A percentile compares a stretch with the other conserved stretches of the same genome.
These are phyloP conservation scores for Cutaneotrichosporon daszewskae DNA, from an alignment of 1,284 basidiomycete species.

Conservation along the genomic window DNA sequence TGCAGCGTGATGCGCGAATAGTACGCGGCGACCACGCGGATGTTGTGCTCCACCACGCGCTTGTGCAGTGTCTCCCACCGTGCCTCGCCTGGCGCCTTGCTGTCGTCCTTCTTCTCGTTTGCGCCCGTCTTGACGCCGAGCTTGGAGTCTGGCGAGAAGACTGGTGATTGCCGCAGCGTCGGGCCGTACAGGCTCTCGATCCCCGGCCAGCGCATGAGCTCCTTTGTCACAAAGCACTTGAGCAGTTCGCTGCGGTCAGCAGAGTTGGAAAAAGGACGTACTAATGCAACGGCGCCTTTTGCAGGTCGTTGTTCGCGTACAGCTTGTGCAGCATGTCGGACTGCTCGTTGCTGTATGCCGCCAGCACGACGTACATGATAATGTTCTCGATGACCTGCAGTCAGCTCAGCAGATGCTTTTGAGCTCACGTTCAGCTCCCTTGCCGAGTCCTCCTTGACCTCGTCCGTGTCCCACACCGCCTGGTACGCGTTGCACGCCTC, in stretches of 20 bases:
- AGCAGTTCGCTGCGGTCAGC: constrained; percentile 68
- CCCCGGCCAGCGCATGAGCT: constrained; percentile 98
- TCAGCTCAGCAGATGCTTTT: background rate
- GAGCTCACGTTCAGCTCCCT: constrained; percentile 66
- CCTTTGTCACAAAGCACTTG: constrained; percentile 92
- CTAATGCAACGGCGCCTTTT: constrained; percentile 80
- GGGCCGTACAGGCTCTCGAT: constrained; percentile 85
- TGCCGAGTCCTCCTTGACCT: constrained; percentile 72
- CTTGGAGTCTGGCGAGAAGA: constrained; percentile 58
- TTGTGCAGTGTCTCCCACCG: constrained; percentile 95
- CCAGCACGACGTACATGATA: constrained; percentile 87
- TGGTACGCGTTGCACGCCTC: constrained; percentile 94
- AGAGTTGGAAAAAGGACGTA: constrained; percentile 35
- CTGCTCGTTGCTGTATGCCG: constrained; percentile 94
- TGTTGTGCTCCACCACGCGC: constrained; percentile 95
- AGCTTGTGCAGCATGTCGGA: constrained; percentile 91
- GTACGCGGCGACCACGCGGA: constrained; percentile 89
- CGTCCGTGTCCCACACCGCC: constrained; percentile 92
- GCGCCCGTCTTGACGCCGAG: constrained; percentile 39
- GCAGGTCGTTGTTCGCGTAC: constrained; percentile 67
- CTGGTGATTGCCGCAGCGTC: constrained; percentile 69
- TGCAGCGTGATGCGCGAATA: constrained; percentile 86
- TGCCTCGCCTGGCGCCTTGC: constrained; percentile 54
- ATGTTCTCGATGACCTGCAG: constrained; percentile 81
- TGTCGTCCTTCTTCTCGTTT: constrained; percentile 25